Base-by-base conservation (phyloP, 805 yeast species). In the Candida railenensis region DNA sequence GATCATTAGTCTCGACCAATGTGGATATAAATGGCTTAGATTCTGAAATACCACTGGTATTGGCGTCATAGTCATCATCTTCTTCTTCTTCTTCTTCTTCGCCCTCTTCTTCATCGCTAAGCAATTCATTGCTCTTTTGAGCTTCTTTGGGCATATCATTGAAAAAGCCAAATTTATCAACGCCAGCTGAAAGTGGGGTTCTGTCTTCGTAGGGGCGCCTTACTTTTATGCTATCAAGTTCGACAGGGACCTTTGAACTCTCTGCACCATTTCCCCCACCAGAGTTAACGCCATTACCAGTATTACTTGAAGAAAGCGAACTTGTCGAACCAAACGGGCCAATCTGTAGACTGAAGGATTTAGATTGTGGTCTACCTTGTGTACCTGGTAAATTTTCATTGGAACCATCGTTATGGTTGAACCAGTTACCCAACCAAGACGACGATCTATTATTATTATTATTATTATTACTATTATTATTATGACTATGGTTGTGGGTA, bases 141-240 rank as follows among this genome's bases (percentile, higher is more conserved):
- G 11, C 22, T 4, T 36, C 39, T 22, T 36, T 36, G 22, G 39
- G 39, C 21, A 19, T 18, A 15, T 58, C 69, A 42, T 55, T 68
- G 28, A 77, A 62, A 52, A 79, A 78, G 1, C 83, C 83, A 57
- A 70, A 78, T 50, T 72, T 63, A 56, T 78, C 83, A 11, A 78
- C 66, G 32, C 68, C 57, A 2, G 58, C 59, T 1, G 34, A 28
- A 12, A 32, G 12, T 25, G 43, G 43, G 22, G 43, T 9, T 12
- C 7, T 20, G 37, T 40, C 37, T 9, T 40, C 48, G 4, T 36
- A 38, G 3, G 39, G 19, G 9, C 30, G 5, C 4, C 40, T 41
- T 3, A 32, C 22, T 4, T 45, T 49, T 1, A 64, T 54, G 32
- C 55, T 59, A 20, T 73, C 76, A 56, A 77, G 62, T 51, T 77